Conservation (phyloP, 331 rosid genomes). For the Prunus yedoensis region DNA sequence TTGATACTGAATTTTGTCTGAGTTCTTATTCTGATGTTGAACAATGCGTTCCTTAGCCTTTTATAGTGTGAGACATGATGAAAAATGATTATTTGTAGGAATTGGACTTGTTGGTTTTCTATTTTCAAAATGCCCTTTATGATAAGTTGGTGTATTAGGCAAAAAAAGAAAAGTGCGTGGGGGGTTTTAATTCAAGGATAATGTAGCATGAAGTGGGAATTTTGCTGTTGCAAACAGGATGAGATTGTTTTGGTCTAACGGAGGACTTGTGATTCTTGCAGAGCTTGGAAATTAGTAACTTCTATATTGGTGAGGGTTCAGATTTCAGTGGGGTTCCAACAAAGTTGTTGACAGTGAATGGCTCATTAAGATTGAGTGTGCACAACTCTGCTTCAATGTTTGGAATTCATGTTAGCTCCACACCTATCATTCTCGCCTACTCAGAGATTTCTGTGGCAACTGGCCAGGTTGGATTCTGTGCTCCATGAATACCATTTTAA, state of each 20-base stretch:
- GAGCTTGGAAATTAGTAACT: slow-evolving; percentile 68
- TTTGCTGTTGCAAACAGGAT: neutral
- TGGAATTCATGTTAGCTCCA: slow-evolving; percentile 82
- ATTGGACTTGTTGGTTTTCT: neutral
- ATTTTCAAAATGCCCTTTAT: neutral
- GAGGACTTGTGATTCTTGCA: slow-evolving; percentile 34
- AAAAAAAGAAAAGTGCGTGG: no score
- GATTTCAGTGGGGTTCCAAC: slow-evolving; percentile 85
- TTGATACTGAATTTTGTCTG: neutral
- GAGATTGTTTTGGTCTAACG: slow-evolving; percentile 5
- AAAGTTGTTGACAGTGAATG: slow-evolving; percentile 75
- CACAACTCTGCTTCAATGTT: slow-evolving; percentile 84
- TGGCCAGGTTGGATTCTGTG: slow-evolving; percentile 55
- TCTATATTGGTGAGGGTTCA: slow-evolving; percentile 76
- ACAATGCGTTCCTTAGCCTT: neutral
- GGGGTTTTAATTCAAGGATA: neutral
- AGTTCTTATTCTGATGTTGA: neutral
- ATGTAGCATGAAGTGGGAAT: neutral
- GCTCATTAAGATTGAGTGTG: slow-evolving; percentile 57
- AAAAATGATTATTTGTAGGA: neutral
- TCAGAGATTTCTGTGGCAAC: slow-evolving; percentile 72
- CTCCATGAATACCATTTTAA: neutral
- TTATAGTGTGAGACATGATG: neutral
- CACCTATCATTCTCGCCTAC: slow-evolving; percentile 63
- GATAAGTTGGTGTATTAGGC: no score